phyloP scores from a whole-genome alignment of 2,329 filamentous ascomycete species.

The Venturia nashicola region DNA sequence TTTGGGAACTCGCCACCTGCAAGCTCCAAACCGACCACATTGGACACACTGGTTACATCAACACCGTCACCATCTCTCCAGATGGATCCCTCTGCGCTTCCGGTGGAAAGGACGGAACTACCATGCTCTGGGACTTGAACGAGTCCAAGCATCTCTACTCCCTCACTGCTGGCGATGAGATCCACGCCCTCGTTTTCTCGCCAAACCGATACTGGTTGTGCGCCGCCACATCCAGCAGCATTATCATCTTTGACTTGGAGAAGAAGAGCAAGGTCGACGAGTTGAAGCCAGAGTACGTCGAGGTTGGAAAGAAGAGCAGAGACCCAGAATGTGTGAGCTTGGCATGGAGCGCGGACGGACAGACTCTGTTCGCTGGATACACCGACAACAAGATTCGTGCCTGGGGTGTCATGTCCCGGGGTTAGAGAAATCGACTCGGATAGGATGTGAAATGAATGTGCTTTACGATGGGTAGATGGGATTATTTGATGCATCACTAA shows the following conservation, averaged over 20 bases:
- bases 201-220: slow-evolving; percentile 99
- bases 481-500: slow-evolving; percentile 2
- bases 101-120: slow-evolving; percentile 98
- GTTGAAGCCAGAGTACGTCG: slow-evolving; percentile 95
- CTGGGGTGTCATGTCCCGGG: slow-evolving; percentile 95
- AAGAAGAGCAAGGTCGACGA: slow-evolving; percentile 99
- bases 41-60: slow-evolving; percentile 99
- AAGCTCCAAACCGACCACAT: slow-evolving; percentile 99
- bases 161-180: slow-evolving; percentile 98
- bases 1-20: slow-evolving; percentile 99
- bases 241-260: slow-evolving; percentile 99
- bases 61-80: slow-evolving; percentile 99
- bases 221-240: slow-evolving; percentile 90
- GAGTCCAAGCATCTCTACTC: slow-evolving; percentile 99
- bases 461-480: slow-evolving; percentile 2
- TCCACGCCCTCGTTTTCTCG: slow-evolving; percentile 99
- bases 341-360: slow-evolving; percentile 95
- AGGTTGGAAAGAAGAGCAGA: slow-evolving; percentile 96
- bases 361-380: slow-evolving; percentile 99
- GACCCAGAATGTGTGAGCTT: slow-evolving; percentile 96
- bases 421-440: slow-evolving; percentile 7
- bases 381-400: slow-evolving; percentile 98
- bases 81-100: slow-evolving; percentile 98
- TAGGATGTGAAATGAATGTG: neutral
- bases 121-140: slow-evolving; percentile 99